A percentile compares a stretch with the other conserved stretches of the same genome.
Conservation (phyloP, 192 early-diverging fungal species). For the Backusella tarrabulga region DNA sequence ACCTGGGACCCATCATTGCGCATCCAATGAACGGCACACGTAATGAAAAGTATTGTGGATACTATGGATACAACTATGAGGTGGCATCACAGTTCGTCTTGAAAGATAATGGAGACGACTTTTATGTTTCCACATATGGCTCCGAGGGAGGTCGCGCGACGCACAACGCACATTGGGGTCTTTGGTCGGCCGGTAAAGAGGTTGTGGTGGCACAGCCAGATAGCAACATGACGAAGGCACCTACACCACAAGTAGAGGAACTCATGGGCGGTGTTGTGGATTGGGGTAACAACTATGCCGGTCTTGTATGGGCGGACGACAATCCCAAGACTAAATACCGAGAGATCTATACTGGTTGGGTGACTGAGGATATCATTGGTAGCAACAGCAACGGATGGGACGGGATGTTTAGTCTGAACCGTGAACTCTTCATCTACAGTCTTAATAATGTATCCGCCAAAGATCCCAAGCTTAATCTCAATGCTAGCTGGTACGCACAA, state of each 20-base stretch:
- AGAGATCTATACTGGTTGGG: background rate
- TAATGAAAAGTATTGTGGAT: background rate
- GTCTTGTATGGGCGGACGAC: background rate
- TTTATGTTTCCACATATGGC: background rate
- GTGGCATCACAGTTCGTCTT: background rate
- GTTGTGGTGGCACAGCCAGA: background rate
- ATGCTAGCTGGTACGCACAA: background rate
- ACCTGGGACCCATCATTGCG: background rate
- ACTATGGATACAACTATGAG: slow-evolving; percentile 11
- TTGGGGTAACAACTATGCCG: slow-evolving; percentile 11
- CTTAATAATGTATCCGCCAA: background rate
- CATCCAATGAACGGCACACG: background rate
- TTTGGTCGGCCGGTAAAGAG: slow-evolving; percentile 1
- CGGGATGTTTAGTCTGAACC: slow-evolving; percentile 14
- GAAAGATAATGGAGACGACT: background rate
- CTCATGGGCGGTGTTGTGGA: slow-evolving; percentile 6
- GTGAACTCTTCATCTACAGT: slow-evolving; percentile 5
- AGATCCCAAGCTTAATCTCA: background rate
- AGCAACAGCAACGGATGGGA: background rate
- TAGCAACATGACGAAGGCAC: background rate
- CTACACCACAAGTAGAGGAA: background rate
- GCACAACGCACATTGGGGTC: background rate
- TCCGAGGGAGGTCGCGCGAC: background rate
- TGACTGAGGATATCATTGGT: slow-evolving; percentile 13
- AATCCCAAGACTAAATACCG: background rate